These are phyloP conservation scores for Chaetomium sp. DNA, from an alignment of 2,329 filamentous ascomycete species.

Conservation along the genomic window DNA sequence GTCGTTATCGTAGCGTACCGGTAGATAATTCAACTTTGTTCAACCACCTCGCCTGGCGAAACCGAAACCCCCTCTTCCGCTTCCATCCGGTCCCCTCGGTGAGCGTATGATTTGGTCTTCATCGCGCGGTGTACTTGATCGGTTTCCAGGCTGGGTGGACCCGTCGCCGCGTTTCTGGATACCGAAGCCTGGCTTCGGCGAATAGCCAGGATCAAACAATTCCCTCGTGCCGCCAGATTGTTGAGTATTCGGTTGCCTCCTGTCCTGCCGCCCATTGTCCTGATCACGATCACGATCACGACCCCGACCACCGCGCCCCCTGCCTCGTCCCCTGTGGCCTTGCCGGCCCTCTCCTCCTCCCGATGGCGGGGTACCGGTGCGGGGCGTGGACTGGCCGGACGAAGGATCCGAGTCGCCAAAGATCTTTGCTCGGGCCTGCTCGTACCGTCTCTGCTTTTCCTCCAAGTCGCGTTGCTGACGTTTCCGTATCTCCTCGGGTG, in stretches of 20 bases:
- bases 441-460: conserved; percentile 88
- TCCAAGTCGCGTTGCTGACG: conserved; percentile 79
- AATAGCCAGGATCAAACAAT: conserved; percentile 76
- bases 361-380: conserved; percentile 62
- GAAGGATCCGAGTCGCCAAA: conserved; percentile 66
- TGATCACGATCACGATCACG: conserved; percentile 41
- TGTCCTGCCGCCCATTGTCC: conserved; percentile 24
- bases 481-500: conserved; percentile 74
- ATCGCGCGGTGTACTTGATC: conserved; percentile 53
- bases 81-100: conserved; percentile 77
- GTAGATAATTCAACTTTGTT: conserved; percentile 45
- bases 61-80: conserved; percentile 75
- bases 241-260: conserved; percentile 40
- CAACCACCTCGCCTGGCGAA: conserved; percentile 66
- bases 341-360: conserved; percentile 47
- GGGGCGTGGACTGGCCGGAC: conserved; percentile 64
- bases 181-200: conserved; percentile 61
- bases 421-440: conserved; percentile 83
- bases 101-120: conserved; percentile 70
- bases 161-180: conserved; percentile 48
- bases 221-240: conserved; percentile 53
- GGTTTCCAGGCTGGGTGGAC: conserved; percentile 42
- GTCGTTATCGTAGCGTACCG: conserved; percentile 33
- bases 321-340: conserved; percentile 47
- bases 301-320: conserved; percentile 49